Percentiles rank a stretch among this genome's conserved stretches.
Evolutionary conservation across 495 filamentous ascomycete species (phyloP).

Genomic region (Aspergillus mulundensis): DNA sequence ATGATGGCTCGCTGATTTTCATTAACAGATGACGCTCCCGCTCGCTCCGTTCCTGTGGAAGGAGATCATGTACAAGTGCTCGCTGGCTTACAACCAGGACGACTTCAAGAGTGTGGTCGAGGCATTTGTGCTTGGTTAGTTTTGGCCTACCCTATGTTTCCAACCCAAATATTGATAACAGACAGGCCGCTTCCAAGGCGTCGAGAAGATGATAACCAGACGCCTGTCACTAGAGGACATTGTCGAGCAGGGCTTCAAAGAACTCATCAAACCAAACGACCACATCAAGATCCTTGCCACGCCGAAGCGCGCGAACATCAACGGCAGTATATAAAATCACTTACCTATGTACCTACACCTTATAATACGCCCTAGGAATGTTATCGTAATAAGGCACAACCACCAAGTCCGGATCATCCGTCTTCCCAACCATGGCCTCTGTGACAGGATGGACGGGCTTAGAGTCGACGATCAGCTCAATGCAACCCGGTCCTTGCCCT

Average conservation of each 20-base stretch:
- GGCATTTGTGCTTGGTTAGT: conserved; percentile 45
- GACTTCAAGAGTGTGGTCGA: conserved; percentile 54
- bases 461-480: conserved; percentile 24
- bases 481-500: conserved; percentile 18
- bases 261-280: conserved; percentile 50
- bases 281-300: conserved; percentile 53
- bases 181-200: conserved; percentile 25
- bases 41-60: conserved; percentile 16
- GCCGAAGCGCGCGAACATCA: conserved; percentile 19
- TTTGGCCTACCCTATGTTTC: neutral
- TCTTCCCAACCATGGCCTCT: conserved; percentile 24
- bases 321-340: neutral
- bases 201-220: conserved; percentile 54
- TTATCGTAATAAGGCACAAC: conserved; percentile 30
- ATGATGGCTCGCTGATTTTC: too few relatives aligned
- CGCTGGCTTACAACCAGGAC: conserved; percentile 37
- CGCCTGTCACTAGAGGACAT: conserved; percentile 49
- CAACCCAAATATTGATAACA: neutral
- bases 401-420: conserved; percentile 19
- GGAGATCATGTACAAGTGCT: conserved; percentile 27
- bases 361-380: conserved; percentile 23
- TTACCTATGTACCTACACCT: conserved; percentile 2
- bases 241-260: conserved; percentile 50
- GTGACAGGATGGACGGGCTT: conserved; percentile 29
- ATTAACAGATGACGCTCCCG: conserved; percentile 8